These are phyloP conservation scores for Cotoneaster glaucophyllus DNA, from an alignment of 306 rosid species.

Conservation along the genomic window DNA sequence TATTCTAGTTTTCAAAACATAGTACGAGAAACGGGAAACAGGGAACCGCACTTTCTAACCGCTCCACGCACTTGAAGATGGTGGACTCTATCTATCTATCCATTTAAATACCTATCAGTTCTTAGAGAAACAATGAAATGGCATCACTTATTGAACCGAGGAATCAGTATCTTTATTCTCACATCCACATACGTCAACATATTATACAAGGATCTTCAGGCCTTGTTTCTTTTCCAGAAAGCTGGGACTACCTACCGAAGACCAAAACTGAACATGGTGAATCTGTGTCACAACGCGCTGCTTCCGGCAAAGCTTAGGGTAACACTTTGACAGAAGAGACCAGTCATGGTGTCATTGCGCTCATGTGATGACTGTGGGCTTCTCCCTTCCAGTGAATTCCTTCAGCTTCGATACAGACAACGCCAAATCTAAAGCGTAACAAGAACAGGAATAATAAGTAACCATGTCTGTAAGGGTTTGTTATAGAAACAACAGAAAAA, in stretches of 20 bases:
- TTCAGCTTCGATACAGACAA: slow-evolving; percentile 69
- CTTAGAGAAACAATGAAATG: neutral
- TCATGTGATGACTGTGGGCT: slow-evolving; percentile 95
- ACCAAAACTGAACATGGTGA: slow-evolving; percentile 21
- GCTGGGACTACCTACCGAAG: neutral
- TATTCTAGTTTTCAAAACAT: neutral
- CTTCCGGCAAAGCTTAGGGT: slow-evolving; percentile 12
- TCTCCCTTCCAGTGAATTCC: slow-evolving; percentile 91
- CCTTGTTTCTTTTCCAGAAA: slow-evolving; percentile 1
- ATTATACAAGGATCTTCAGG: slow-evolving; percentile 2
- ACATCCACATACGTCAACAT: neutral
- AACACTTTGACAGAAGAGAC: neutral
- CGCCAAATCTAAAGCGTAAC: slow-evolving; percentile 64
- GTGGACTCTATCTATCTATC: neutral
- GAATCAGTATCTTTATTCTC: neutral
- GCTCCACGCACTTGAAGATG: neutral
- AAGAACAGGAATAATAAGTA: slow-evolving; percentile 1
- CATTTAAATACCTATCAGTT: neutral
- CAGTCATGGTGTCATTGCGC: slow-evolving; percentile 15
- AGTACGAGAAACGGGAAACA: neutral
- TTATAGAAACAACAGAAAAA: neutral
- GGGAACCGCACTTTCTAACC: neutral
- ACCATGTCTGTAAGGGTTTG: neutral
- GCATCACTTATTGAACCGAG: neutral
- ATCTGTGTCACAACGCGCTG: slow-evolving; percentile 4